These are phyloP conservation scores for Claviceps quebecensis DNA, from an alignment of 2,329 filamentous ascomycete species.

Conservation along the genomic window DNA sequence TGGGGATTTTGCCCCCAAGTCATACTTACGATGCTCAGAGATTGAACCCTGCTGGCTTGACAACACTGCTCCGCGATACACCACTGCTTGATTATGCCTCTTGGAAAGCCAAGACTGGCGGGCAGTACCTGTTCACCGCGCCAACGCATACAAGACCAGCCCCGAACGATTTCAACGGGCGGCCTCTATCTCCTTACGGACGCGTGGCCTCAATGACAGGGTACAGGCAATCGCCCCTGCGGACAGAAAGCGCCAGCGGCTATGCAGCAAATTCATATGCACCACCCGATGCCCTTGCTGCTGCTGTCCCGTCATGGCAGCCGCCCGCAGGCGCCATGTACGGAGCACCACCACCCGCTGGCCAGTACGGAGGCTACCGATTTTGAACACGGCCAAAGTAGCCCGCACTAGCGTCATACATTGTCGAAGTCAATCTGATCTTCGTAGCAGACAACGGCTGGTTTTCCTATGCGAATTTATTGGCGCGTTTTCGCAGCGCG, in stretches of 20 bases:
- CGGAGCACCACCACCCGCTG: slow-evolving; percentile 16
- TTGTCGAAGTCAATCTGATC: background rate
- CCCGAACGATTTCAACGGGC: slow-evolving; percentile 28
- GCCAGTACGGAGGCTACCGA: slow-evolving; percentile 23
- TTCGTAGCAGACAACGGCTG: slow-evolving; percentile 1
- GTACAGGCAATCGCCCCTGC: slow-evolving; percentile 38
- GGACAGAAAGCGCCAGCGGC: slow-evolving; percentile 26
- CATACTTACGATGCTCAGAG: slow-evolving; percentile 57
- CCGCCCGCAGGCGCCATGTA: slow-evolving; percentile 17
- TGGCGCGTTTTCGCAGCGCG: slow-evolving; percentile 13
- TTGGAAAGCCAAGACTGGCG: slow-evolving; percentile 34
- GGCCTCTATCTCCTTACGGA: slow-evolving; percentile 35
- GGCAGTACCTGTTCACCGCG: slow-evolving; percentile 20
- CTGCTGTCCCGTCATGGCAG: slow-evolving; percentile 14
- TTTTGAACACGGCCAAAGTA: slow-evolving; percentile 11
- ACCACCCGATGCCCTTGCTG: slow-evolving; percentile 14
- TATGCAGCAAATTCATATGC: slow-evolving; percentile 18
- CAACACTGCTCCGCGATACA: slow-evolving; percentile 56
- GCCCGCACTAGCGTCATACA: background rate
- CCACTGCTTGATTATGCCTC: slow-evolving; percentile 47
- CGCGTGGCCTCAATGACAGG: slow-evolving; percentile 25
- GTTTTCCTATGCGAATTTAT: slow-evolving; percentile 2
- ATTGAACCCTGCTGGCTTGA: slow-evolving; percentile 57
- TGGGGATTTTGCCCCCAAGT: slow-evolving; percentile 62
- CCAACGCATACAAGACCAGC: slow-evolving; percentile 25